Evolutionary conservation across 768 basidiomycete genomes (phyloP), one percentile per base, ranked within the genome.

Genomic region (Gymnopilus junonius): DNA sequence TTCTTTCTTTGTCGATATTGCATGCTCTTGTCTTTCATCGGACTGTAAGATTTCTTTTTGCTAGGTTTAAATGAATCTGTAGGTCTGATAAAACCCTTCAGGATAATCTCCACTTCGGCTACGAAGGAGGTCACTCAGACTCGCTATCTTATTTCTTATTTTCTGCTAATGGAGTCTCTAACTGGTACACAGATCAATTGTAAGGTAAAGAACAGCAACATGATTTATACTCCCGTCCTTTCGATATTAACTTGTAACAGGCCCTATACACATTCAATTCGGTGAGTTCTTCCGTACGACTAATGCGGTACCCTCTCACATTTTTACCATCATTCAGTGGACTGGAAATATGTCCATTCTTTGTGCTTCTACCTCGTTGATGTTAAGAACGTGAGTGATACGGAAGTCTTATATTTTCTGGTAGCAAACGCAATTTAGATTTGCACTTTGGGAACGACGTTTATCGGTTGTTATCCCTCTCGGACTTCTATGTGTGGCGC

Each of bases 1-100:
- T 88, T 89, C 71, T 90, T 92, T 71, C 75, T 89, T 25, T 88
- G 85, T 70, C 85, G 90, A 63, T 91, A 91, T 71, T 88, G 87
- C 73, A 86, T 91, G 80, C 69, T 91, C n/a, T 78, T 85, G 60
- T 82, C 89, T 3, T 80, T 90, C 68, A 72, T 87, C 65, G 88
- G 89, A 60, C 65, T 91, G 89, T 88, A 70, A 75, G 85, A 75
- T 32, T 12, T 17, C 1, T 8, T 20, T 10, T 32, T 29, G 10
- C 14, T 35, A 11, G 25, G 17, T 29, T 2, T 17, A 20, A 4
- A 37, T 14, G 21, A 56, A 42, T 35, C n/a, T n/a, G n/a, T n/a
- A n/a, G n/a, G n/a, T n/a, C n/a, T 48, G 17, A 17, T 29, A 31
- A 34, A 50, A 21, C 2, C n/a, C 34, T 45, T 60, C 48, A 91